These are phyloP conservation scores for Choiromyces venosus DNA, from an alignment of 495 filamentous ascomycete species.

Conservation along the genomic window DNA sequence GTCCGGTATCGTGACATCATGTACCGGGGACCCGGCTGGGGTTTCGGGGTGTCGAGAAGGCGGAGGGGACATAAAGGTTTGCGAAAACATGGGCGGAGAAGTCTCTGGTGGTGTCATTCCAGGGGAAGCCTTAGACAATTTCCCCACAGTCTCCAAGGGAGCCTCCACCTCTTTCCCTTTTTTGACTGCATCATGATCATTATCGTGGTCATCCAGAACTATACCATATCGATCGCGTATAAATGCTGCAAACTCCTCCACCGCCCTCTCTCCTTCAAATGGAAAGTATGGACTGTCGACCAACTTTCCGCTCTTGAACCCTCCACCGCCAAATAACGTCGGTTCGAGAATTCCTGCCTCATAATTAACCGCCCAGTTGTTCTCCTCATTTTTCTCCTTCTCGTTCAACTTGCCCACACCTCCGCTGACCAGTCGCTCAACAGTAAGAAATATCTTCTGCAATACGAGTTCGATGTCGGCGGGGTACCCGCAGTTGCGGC, in stretches of 20 bases:
- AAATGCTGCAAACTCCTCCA: constrained; percentile 4
- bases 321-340: not conserved
- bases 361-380: constrained; percentile 26
- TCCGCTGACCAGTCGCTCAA: constrained; percentile 13
- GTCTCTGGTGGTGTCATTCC: constrained; percentile 2
- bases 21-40: not conserved
- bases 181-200: not conserved
- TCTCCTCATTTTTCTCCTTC: constrained; percentile 17
- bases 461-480: constrained; percentile 11
- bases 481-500: constrained; percentile 9
- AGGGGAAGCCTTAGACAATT: not conserved
- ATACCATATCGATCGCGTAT: not conserved
- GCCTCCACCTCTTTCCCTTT: not conserved
- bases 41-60: not conserved
- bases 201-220: constrained; percentile 2
- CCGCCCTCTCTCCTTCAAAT: constrained; percentile 17
- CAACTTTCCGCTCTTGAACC: constrained; percentile 12
- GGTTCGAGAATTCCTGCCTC: constrained; percentile 19
- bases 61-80: not conserved
- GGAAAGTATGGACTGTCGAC: constrained; percentile 8
- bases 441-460: constrained; percentile 23
- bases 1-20: constrained; percentile 6
- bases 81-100: not conserved
- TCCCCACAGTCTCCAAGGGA: constrained; percentile 3
- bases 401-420: not conserved